These are phyloP conservation scores for Dictyostelium firmibasis DNA, from an alignment of 78 protist species.

Conservation along the genomic window DNA sequence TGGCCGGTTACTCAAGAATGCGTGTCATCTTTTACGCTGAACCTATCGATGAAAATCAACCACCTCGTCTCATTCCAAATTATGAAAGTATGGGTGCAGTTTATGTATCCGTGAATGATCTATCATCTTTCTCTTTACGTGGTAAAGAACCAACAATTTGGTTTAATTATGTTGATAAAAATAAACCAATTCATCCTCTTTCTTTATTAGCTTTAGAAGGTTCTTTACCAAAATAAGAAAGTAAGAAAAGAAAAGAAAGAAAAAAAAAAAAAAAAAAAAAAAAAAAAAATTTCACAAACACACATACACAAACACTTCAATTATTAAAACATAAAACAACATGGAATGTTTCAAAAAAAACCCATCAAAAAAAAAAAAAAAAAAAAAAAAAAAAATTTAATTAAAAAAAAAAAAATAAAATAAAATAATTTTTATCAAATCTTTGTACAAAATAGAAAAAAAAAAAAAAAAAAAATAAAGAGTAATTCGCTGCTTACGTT, in stretches of 20 bases:
- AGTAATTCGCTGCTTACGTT: too few species aligned
- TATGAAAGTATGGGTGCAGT: constrained; percentile 53
- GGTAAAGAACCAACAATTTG: constrained; percentile 67
- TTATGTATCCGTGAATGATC: constrained; percentile 7
- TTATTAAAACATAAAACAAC: too few species aligned
- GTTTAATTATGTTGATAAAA: constrained; percentile 29
- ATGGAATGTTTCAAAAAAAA: too few species aligned
- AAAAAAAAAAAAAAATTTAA: too few species aligned
- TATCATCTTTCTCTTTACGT: not conserved
- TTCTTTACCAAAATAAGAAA: not conserved
- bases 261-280: too few species aligned
- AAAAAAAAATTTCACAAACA: too few species aligned
- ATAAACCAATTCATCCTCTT: constrained; percentile 30
- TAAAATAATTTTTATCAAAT: too few species aligned
- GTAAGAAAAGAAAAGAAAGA: not conserved
- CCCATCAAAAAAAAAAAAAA: too few species aligned
- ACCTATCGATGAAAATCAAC: constrained; percentile 37
- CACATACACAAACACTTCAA: too few species aligned
- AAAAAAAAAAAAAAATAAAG: too few species aligned
- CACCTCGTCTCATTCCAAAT: constrained; percentile 41
- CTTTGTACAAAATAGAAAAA: too few species aligned
- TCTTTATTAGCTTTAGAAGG: constrained; percentile 40
- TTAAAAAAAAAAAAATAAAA: not conserved
- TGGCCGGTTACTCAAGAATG: constrained; percentile 14
- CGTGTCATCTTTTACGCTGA: constrained; percentile 72